Base-by-base conservation (phyloP, 768 basidiomycete genomes). In the Russula virescens region DNA sequence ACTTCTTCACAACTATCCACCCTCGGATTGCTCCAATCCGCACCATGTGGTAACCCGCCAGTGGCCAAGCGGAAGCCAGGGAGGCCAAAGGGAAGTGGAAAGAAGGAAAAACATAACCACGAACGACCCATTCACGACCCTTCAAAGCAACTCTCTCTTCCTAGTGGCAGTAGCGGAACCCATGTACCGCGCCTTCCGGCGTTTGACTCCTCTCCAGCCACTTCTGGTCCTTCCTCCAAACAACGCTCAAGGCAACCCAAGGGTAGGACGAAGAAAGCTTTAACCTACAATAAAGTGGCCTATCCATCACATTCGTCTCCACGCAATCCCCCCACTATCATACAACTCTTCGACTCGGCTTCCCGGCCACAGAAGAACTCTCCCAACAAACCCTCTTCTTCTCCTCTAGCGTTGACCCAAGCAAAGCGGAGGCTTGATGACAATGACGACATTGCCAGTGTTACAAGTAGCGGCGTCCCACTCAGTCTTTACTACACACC, bases 51-150 rank as follows among this genome's bases (percentile, higher is more conserved):
- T 21, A 16, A 62, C 38, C 31, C 51, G 18, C 38, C 38, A 42
- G 6, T 48, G 1, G 53, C 34, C 18, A 64, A 49, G 46, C 63
- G 58, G 47, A 73, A 67, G 25, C 54, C 53, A 40, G 52, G 52
- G 26, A 65, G 70, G 28, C 65, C 70, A 11, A 68, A 63, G 35
- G 71, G 68, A 58, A 54, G 63, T 18, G 68, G 54, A 60, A 76
- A 68, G 61, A 58, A 66, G 7, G 60, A 61, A n/a, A 66, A 47
- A 21, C 31, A 63, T 3, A 47, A 64, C 62, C 48, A 72, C 66
- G 48, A 18, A 14, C 26, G 59, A 14, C 31, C 31, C n/a, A 8
- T 18, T 38, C 19, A 25, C 3, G 46, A 31, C 21, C 43, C 31
- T 8, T 38, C 19, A 5, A 25, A n/a, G 4, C 28, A 23, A 18